Evolutionary conservation across 2,329 filamentous ascomycete species (phyloP), one percentile per base, ranked within the genome.

Genomic region (Diaporthe citri): DNA sequence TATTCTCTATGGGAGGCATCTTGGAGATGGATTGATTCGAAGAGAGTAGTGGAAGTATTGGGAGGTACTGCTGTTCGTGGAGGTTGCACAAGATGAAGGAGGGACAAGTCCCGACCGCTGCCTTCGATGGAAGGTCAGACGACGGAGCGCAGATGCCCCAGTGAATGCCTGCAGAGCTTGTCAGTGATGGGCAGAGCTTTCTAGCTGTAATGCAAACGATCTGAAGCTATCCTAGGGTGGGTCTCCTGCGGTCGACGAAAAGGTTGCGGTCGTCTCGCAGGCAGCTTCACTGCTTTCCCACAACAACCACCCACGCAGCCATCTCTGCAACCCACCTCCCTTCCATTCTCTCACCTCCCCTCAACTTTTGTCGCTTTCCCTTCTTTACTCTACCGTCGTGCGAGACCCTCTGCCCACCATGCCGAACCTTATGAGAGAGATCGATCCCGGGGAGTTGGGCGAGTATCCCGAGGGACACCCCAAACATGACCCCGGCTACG

Each of bases 361-460:
- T 25, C 15, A 22, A 12, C 10, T 17, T 41, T 25, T 7, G 17
- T 17, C 20, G 20, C 31, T 5, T 59, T 15, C 4, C 8, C 5
- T 25, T 59, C 31, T 36, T 39, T 13, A 4, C 12, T 57, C 28
- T 4, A 22, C 20, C 3, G 31, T 22, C 22, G 15, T 57, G 17
- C 31, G 15, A 22, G 13, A 20, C 6, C 25, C 2, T 7, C 56
- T 59, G 34, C 34, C 2, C 34, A 39, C 56, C n/a, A 39, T 17
- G 41, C 1, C 2, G 1, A 7, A 4, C 41, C 20, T 6, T 5
- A 15, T 20, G 5, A 2, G 7, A 4, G 4, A 8, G 60, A 5
- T 31, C 17, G 1, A 17, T 4, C 28, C 41, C 9, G 41, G 34
- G 10, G 60, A 48, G 41, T 13, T 34, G 15, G 60, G 41, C 41